Base-by-base conservation (phyloP, 345 rosid genomes). In the Arabidopsis arenosa region DNA sequence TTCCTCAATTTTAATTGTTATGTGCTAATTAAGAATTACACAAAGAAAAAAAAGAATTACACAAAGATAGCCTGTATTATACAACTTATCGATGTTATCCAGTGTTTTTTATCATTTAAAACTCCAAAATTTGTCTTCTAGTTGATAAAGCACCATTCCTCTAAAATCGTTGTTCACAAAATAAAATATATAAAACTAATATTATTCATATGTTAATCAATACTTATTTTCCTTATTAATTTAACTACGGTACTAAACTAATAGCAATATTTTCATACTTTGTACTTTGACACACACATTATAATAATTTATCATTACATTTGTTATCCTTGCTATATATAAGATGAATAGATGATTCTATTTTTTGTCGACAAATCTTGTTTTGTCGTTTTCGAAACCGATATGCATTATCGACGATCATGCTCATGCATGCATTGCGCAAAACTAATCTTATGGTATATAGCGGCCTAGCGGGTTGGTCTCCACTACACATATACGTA, bases 351-450 rank as follows among this genome's bases (percentile, higher is more conserved):
- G 68, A 13, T 15, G 2, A 23, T 23, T 23, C 1, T 23, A 23
- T 23, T 30, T 41, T 13, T 59, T 30, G 55, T 67, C 54, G 55
- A 75, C 69, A 15, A 18, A 68, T 51, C 14, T 68, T 61, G 15
- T 21, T 68, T 52, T 61, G 75, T 75, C 69, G 79, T 76, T 63
- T 61, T 35, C 58, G 58, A 52, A 68, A 76, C 40, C 53, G 43
- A 69, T 68, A 68, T 68, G 43, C 57, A 63, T 75, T 40, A 69
- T 62, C 41, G 18, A 43, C 48, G 74, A 70, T 71, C 76, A 63
- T 77, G 76, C 76, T 71, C 76, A 63, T 77, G 76, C 76, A 70
- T 70, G 66, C 75, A 77, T 36, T 63, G 12, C 39, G 47, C 18
- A 23, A 45, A 21, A 5, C 15, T 36, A 68, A 55, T 35, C 53